These are phyloP conservation scores for Phalaenopsis aphrodite DNA, from an alignment of 106 monocot species.

Conservation along the genomic window DNA sequence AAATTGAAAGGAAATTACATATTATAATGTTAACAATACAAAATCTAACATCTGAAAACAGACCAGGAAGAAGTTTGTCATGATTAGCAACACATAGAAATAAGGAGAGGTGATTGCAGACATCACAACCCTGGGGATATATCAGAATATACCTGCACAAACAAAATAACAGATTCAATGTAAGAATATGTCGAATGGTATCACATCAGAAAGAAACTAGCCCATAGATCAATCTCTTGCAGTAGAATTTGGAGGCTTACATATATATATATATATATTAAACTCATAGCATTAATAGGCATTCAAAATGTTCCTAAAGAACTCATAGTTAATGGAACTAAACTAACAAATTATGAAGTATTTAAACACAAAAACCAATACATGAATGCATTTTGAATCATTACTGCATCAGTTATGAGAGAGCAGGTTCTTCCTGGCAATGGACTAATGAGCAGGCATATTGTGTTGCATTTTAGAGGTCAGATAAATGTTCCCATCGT, in stretches of 20 bases:
- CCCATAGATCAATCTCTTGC: neutral
- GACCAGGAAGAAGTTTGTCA: constrained; percentile 93
- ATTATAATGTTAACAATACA: neutral
- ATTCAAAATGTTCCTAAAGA: no score
- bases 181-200: neutral
- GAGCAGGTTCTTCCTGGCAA: no score
- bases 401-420: no score
- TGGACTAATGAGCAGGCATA: no score
- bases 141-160: constrained; percentile 92
- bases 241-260: neutral
- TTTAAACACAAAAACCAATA: no score
- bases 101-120: constrained; percentile 87
- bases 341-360: no score
- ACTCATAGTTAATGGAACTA: no score
- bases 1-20: neutral
- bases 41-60: neutral
- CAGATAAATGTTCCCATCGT: no score
- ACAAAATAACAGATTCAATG: constrained; percentile 12
- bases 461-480: no score
- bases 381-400: no score
- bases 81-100: constrained; percentile 98
- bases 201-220: neutral
- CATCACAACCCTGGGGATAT: constrained; percentile 98
- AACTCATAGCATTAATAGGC: no score
- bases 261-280: neutral